phyloP scores from a whole-genome alignment of 2,329 filamentous ascomycete species.

The Madurella fahalii region DNA sequence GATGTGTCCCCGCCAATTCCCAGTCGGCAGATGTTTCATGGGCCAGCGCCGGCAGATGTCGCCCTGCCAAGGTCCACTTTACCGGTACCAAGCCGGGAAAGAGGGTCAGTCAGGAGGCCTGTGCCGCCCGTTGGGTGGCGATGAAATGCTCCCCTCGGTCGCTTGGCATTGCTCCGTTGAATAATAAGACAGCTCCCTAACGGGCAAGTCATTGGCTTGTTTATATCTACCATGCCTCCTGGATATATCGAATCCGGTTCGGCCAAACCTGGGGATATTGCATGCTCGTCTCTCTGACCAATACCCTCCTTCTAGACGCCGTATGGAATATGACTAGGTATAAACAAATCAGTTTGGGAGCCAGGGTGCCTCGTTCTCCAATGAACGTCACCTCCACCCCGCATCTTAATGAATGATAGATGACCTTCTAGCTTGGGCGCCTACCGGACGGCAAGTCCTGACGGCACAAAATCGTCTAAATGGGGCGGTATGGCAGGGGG shows the following conservation, averaged over 20 bases:
- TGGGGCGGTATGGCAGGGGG: not conserved
- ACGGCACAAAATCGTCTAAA: not conserved
- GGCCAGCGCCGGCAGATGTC: slow-evolving; percentile 5
- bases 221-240: not conserved
- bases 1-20: slow-evolving; percentile 8
- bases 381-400: slow-evolving; percentile 2
- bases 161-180: not conserved
- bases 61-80: slow-evolving; percentile 4
- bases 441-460: slow-evolving; percentile 1
- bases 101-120: not conserved
- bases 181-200: not conserved
- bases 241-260: not conserved
- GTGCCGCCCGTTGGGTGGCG: not conserved
- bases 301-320: slow-evolving; percentile 8
- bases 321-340: not conserved
- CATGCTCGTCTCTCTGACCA: not conserved
- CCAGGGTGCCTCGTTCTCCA: not conserved
- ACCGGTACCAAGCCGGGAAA: not conserved
- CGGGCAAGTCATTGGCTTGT: not conserved
- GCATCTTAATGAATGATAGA: slow-evolving; percentile 5
- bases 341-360: not conserved
- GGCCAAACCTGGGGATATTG: not conserved
- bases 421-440: not conserved
- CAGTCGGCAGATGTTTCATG: slow-evolving; percentile 10
- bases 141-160: not conserved